Conservation (phyloP, 2,329 filamentous ascomycete species). For the Arthroderma sp. region DNA sequence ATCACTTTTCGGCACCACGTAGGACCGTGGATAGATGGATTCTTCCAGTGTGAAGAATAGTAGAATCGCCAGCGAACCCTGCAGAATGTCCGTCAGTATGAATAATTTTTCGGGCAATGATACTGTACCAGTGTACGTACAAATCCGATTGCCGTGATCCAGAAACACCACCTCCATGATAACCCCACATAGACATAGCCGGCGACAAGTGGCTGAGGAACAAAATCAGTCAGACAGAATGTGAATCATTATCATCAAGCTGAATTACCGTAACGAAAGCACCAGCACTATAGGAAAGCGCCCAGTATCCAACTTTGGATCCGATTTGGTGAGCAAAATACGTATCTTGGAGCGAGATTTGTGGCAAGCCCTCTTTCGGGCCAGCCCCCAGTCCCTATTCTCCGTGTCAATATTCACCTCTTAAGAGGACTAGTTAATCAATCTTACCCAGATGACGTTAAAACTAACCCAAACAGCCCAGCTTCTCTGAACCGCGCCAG, state of each 20-base stretch:
- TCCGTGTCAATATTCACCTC: too few species aligned
- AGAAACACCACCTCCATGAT: background rate
- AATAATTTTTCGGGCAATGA: too few species aligned
- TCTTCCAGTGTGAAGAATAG: background rate
- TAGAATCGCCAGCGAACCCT: background rate
- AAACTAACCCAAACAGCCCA: background rate
- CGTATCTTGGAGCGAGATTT: conserved; percentile 15
- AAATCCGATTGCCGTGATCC: background rate
- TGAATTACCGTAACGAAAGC: background rate
- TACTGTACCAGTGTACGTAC: background rate
- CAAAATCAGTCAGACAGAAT: background rate
- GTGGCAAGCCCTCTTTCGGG: background rate
- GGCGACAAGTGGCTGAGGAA: background rate
- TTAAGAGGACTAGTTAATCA: too few species aligned
- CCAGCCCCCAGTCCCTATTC: background rate
- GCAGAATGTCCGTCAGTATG: background rate
- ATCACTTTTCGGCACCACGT: background rate
- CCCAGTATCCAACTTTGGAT: background rate
- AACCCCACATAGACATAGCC: background rate
- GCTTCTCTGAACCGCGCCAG: conserved; percentile 7
- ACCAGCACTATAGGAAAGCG: background rate
- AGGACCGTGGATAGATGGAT: background rate
- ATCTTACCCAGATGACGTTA: background rate
- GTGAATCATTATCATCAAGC: background rate
- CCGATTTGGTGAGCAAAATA: background rate